Evolutionary conservation across 192 early-diverging fungal genomes (phyloP).

Genomic region (Paraglomus brasilianum): DNA sequence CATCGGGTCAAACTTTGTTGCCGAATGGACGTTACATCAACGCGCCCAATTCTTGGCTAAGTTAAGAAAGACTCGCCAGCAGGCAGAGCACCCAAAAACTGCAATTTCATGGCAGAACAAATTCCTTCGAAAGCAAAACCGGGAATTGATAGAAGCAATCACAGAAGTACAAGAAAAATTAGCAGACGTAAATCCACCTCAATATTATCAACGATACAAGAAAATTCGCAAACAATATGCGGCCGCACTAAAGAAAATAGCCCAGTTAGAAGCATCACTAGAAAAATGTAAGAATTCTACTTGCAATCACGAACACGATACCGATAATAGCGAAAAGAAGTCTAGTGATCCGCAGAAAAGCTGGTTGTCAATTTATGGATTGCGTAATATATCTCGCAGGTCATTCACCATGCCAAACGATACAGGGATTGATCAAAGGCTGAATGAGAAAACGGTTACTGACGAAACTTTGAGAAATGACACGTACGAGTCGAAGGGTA

Average conservation of each 20-base stretch:
- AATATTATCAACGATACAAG: constrained; percentile 31
- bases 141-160: constrained; percentile 23
- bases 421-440: no score
- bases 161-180: constrained; percentile 31
- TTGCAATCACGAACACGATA: neutral
- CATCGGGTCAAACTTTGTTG: constrained; percentile 52
- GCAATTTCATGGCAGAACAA: neutral
- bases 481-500: no score
- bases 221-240: neutral
- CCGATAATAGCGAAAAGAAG: neutral
- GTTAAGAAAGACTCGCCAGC: constrained; percentile 6
- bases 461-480: no score
- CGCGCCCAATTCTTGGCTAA: constrained; percentile 1
- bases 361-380: no score
- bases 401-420: no score
- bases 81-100: neutral
- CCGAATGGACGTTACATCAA: constrained; percentile 37
- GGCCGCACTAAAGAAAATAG: constrained; percentile 4
- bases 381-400: no score
- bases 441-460: no score
- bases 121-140: constrained; percentile 18
- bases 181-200: constrained; percentile 29
- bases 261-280: constrained; percentile 7
- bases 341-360: no score
- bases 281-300: constrained; percentile 5